Evolutionary conservation across 108 stramenopile genomes (phyloP).

Genomic region (Pseudonitzschia pungens): DNA sequence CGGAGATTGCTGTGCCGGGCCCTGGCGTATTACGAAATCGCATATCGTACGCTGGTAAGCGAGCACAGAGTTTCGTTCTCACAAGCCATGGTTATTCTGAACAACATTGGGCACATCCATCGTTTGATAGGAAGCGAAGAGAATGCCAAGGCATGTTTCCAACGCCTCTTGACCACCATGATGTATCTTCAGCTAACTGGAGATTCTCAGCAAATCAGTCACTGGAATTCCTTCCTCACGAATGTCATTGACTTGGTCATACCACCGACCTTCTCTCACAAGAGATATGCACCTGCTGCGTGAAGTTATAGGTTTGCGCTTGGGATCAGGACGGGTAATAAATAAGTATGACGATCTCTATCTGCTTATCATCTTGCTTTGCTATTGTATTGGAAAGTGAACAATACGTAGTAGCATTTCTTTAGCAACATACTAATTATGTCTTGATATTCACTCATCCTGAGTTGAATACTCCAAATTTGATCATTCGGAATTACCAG

Average conservation of each 20-base stretch:
- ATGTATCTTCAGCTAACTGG: slow-evolving; percentile 14
- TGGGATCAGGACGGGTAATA: background rate
- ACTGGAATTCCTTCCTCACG: background rate
- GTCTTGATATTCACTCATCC: too few species aligned
- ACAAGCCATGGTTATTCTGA: slow-evolving; percentile 37
- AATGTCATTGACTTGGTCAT: background rate
- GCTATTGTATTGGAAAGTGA: too few species aligned
- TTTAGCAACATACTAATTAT: too few species aligned
- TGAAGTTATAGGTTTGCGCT: background rate
- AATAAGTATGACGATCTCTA: background rate
- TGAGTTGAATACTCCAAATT: too few species aligned
- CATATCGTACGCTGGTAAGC: background rate
- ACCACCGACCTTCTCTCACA: background rate
- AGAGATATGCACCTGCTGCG: background rate
- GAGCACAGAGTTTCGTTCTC: background rate
- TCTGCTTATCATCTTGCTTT: background rate
- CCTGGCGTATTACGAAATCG: background rate
- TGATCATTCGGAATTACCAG: too few species aligned
- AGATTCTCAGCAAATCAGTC: background rate
- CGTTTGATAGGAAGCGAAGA: slow-evolving; percentile 21
- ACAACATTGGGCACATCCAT: slow-evolving; percentile 41
- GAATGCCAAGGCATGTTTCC: slow-evolving; percentile 28
- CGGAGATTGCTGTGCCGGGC: background rate
- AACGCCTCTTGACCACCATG: slow-evolving; percentile 30
- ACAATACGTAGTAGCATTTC: too few species aligned